phyloP scores from a whole-genome alignment of 23 red algal genomes.

The Chondrus crispus region DNA sequence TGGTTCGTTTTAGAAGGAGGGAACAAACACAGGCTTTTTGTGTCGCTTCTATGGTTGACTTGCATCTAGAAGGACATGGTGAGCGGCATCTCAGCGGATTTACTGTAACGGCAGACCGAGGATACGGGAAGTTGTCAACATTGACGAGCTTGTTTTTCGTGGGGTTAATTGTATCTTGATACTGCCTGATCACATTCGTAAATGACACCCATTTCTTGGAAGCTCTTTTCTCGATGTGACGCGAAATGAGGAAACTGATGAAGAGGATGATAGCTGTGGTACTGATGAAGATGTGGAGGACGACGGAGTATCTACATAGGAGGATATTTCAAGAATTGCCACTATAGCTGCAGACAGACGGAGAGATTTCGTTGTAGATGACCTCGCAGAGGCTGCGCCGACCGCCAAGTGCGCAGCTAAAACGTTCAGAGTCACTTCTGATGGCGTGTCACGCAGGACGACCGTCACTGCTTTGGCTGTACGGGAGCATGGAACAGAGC shows the following conservation, averaged over 20 bases:
- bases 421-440: neutral
- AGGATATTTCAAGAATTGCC: neutral
- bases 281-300: neutral
- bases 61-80: neutral
- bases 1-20: neutral
- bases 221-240: neutral
- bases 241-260: neutral
- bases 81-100: neutral
- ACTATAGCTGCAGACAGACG: neutral
- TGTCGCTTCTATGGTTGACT: neutral
- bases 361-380: neutral
- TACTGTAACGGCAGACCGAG: neutral
- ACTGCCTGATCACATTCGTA: neutral
- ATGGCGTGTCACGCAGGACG: neutral
- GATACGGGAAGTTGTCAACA: neutral
- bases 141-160: neutral
- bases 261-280: too few relatives aligned
- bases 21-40: neutral
- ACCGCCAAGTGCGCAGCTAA: neutral
- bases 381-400: neutral
- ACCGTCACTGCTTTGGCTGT: neutral
- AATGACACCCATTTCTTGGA: neutral
- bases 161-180: neutral
- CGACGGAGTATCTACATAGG: neutral
- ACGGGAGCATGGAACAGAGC: neutral